Conservation (phyloP, 306 rosid genomes). For the Hippophae rhamnoides region DNA sequence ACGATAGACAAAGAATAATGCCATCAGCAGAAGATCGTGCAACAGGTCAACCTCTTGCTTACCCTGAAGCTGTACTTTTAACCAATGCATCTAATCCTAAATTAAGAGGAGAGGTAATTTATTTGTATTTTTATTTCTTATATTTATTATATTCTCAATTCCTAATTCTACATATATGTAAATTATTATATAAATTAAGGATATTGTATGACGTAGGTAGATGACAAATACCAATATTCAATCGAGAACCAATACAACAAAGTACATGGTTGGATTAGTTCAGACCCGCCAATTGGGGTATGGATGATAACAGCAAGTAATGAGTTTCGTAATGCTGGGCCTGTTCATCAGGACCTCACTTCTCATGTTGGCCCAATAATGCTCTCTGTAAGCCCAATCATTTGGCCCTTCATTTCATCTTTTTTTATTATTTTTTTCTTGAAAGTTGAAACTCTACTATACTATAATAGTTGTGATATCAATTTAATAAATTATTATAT, state of each 20-base stretch:
- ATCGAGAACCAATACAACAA: constrained; percentile 32
- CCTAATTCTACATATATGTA: not conserved
- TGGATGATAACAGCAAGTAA: constrained; percentile 77
- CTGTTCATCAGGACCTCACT: constrained; percentile 77
- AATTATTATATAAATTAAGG: not conserved
- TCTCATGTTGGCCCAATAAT: constrained; percentile 72
- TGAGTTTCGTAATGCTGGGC: constrained; percentile 68
- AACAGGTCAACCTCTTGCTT: constrained; percentile 10
- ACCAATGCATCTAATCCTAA: constrained; percentile 3
- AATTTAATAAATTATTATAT: too few species aligned
- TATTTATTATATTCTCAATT: not conserved
- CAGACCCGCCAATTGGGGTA: constrained; percentile 37
- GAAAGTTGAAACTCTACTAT: too few species aligned
- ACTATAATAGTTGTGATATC: too few species aligned
- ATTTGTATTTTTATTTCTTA: too few species aligned
- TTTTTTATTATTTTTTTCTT: too few species aligned
- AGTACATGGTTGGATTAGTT: constrained; percentile 64
- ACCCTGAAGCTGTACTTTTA: constrained; percentile 17
- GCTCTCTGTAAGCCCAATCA: constrained; percentile 45
- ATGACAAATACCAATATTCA: constrained; percentile 86
- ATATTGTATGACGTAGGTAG: constrained; percentile 36
- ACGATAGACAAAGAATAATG: constrained; percentile 10
- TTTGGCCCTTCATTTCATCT: too few species aligned
- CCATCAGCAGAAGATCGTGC: not conserved
- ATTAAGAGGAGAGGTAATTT: constrained; percentile 13